Evolutionary conservation across 2,329 filamentous ascomycete species (phyloP), one percentile per base, ranked within the genome.

Genomic region (Aspergillus fumigatiaffinis): DNA sequence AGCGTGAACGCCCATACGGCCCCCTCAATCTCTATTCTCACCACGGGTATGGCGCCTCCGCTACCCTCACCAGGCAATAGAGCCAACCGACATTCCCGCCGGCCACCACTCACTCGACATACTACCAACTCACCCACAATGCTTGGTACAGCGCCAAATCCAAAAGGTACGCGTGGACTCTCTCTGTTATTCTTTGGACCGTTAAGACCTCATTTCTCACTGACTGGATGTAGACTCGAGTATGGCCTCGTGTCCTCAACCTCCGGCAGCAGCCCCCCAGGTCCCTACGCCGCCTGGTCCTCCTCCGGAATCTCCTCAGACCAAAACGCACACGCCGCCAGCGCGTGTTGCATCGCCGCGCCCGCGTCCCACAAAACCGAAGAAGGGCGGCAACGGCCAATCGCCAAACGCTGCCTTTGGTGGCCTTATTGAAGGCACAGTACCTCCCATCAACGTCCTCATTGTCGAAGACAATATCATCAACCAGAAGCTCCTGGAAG

Each of bases 391-490:
- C 56, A 68, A 59, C 55, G 64, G 67, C 52, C 71, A 70, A 38
- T 56, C 65, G 21, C 52, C 66, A n/a, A 67, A 69, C 51, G 69
- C 71, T 8, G 71, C 68, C 69, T 88, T 59, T 26, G 80, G 87
- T 3, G 87, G 84, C 29, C 81, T 90, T 66, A 82, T 96, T 28
- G 91, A 93, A 64, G 88, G 87, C 54, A 87, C 87, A 1, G 91
- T 97, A 0, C 94, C 94, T 7, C 93, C 94, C 1, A 97, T 99
- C 77, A 97, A 96, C 66, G 92, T 97, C 7, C 81, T 99, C 47
- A 96, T 99, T 59, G 94, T 99, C 14, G 94, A 99, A 78, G 94
- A 99, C 77, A 99, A 99, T 74, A 92, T 94, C 62, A 97, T 99
- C 82, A 99, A 97, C 71, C 80, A 97, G 64, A 90, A 91, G 68